Percentiles rank a stretch among this genome's conserved stretches.
Conservation (phyloP, 1,284 basidiomycete genomes). For the Ceratobasidium sp. region DNA sequence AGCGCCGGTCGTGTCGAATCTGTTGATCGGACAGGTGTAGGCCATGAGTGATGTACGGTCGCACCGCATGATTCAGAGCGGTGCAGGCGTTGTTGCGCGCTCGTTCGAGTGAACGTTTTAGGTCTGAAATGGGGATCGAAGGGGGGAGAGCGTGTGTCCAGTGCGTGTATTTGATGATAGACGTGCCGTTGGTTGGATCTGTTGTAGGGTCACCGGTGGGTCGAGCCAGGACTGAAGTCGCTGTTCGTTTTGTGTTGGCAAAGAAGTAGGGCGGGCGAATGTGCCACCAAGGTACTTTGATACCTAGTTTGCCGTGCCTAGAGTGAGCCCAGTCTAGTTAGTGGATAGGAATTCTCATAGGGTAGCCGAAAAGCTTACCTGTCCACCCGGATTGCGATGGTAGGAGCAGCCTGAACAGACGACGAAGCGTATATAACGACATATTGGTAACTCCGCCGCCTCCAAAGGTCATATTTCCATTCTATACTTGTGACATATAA, state of each 20-base stretch:
- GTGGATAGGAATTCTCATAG: not conserved
- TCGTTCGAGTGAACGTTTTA: constrained; percentile 25
- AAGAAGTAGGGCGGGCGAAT: constrained; percentile 5
- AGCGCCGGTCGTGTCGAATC: constrained; percentile 9
- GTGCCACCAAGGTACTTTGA: constrained; percentile 35
- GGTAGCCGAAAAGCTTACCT: not conserved
- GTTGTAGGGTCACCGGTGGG: constrained; percentile 6
- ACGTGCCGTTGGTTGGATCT: constrained; percentile 9
- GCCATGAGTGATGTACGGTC: constrained; percentile 10
- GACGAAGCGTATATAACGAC: constrained; percentile 16
- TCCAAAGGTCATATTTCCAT: constrained; percentile 7
- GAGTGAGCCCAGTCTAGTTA: not conserved
- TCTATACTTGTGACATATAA: constrained; percentile 27
- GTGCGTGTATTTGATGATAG: constrained; percentile 16
- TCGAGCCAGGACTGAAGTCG: constrained; percentile 22
- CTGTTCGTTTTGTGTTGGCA: constrained; percentile 13
- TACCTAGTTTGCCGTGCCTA: constrained; percentile 29
- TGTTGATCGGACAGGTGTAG: not conserved
- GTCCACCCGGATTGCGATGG: constrained; percentile 22
- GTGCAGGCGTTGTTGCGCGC: constrained; percentile 29
- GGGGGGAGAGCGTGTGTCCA: constrained; percentile 34
- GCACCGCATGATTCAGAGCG: constrained; percentile 18
- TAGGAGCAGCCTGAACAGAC: constrained; percentile 12
- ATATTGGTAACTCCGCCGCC: constrained; percentile 4
- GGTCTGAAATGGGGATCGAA: not conserved